Evolutionary conservation across 352 stramenopile genomes (phyloP).

Genomic region (Aphanomyces euteiches): DNA sequence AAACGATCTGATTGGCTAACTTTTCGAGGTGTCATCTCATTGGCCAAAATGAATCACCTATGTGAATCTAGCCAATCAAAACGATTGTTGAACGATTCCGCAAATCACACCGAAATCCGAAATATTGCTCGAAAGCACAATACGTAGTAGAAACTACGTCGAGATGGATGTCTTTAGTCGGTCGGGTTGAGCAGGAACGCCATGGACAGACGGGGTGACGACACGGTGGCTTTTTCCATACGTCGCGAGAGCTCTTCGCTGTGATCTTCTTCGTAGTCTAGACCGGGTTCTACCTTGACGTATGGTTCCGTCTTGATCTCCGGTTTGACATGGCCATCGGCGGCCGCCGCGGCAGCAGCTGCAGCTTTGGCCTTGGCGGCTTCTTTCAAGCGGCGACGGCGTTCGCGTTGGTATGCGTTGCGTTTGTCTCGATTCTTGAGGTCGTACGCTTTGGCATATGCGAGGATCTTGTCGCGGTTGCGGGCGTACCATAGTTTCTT

Average conservation of each 20-base stretch:
- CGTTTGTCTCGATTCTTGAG: constrained; percentile 20
- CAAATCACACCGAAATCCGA: too few relatives aligned
- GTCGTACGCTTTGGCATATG: constrained; percentile 19
- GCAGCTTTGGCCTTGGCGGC: neutral
- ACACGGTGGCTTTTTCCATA: neutral
- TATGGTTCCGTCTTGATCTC: too few relatives aligned
- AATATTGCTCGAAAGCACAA: too few relatives aligned
- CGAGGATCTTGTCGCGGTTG: constrained; percentile 14
- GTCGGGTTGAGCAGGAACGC: constrained; percentile 17
- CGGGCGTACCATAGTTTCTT: constrained; percentile 19
- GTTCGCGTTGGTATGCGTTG: constrained; percentile 18
- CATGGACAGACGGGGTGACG: neutral
- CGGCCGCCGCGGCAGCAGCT: neutral
- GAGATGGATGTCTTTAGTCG: neutral
- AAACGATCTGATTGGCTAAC: too few relatives aligned
- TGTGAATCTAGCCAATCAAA: too few relatives aligned
- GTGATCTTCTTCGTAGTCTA: neutral
- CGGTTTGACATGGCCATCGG: neutral
- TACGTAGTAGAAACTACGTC: too few relatives aligned
- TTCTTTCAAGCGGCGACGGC: constrained; percentile 10
- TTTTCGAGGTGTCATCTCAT: too few relatives aligned
- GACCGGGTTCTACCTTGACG: neutral
- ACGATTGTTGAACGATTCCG: too few relatives aligned
- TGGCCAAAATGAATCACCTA: too few relatives aligned
- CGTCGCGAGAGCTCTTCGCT: neutral